Base-by-base conservation (phyloP, 2,329 filamentous ascomycete species). In the Beauveria medogensis region DNA sequence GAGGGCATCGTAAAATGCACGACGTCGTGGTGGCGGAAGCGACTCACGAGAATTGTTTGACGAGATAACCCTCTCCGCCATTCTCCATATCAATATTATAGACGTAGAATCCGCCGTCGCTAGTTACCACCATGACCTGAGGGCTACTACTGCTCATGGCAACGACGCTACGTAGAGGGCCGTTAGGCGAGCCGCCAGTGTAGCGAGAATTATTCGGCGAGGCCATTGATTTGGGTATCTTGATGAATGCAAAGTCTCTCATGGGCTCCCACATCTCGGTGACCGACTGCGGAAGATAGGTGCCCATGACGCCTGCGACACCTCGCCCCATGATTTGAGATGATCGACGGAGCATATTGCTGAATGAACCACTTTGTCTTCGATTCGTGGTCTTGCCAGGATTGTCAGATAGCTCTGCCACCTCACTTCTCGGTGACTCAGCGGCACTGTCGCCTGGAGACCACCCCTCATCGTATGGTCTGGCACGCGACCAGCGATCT, bases 261-360 rank as follows among this genome's bases (percentile, higher is more conserved):
- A 89, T 80, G 0, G 94, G 94, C 69, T 99, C 94, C 92, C 92
- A 97, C 82, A 97, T 97, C 74, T 97, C 93, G 1, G 93, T 93
- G 5, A 99, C 92, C 1, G 92, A 93, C 69, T 90, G 90, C 0
- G 94, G 94, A 2, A 99, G 79, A 71, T 99, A 99, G 0, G 91
- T 92, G 5, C 92, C 92, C 37, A 97, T 88, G 8, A 91, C 91
- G 5, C 91, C 90, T 20, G 91, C 93, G 62, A 99, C 88, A 26
- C 89, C 90, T 64, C 90, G 92, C 44, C 92, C 90, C 73, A 97
- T 93, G 61, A 93, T 90, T 71, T 97, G 92, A 5, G 93, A 97
- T 5, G 94, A 97, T 28, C 93, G 86, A n/a, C 94, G 86, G 37
- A 99, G 82, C 75, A 99, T 90, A 67, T 88, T 95, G 70, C 93